Conservation (phyloP, 768 basidiomycete species). For the Dentipellis fragilis region DNA sequence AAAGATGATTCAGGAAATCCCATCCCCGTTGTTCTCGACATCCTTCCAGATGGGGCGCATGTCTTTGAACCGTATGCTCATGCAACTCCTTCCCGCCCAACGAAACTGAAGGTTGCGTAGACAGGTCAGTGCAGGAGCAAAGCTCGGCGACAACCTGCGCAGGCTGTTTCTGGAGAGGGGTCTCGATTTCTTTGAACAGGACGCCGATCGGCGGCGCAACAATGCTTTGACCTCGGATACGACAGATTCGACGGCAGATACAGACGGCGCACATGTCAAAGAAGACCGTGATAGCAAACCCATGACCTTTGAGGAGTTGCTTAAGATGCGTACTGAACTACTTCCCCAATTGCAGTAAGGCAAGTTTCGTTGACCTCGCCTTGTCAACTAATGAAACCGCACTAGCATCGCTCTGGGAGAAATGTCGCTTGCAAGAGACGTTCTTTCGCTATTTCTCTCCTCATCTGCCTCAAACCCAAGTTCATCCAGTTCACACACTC, state of each 20-base stretch:
- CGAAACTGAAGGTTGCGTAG: conserved; percentile 15
- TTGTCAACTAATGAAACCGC: background rate
- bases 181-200: conserved; percentile 59
- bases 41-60: conserved; percentile 57
- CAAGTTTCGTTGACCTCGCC: background rate
- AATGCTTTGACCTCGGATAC: conserved; percentile 10
- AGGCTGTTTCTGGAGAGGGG: conserved; percentile 72
- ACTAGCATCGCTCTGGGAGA: conserved; percentile 66
- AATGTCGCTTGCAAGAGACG: conserved; percentile 66
- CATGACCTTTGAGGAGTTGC: conserved; percentile 68
- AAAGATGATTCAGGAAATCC: conserved; percentile 63
- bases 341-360: conserved; percentile 66
- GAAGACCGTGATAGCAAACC: conserved; percentile 27
- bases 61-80: conserved; percentile 60
- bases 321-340: conserved; percentile 65
- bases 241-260: conserved; percentile 18
- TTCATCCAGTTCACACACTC: no score
- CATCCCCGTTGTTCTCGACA: conserved; percentile 58
- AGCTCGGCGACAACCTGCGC: conserved; percentile 54
- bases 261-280: conserved; percentile 21
- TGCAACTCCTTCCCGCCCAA: background rate
- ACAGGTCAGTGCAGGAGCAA: conserved; percentile 41
- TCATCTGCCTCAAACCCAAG: conserved; percentile 10
- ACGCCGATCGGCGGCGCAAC: conserved; percentile 18
- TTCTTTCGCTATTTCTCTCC: conserved; percentile 50